Base-by-base conservation (phyloP, 2,329 filamentous ascomycete species). In the Aspergillus brasiliensis region DNA sequence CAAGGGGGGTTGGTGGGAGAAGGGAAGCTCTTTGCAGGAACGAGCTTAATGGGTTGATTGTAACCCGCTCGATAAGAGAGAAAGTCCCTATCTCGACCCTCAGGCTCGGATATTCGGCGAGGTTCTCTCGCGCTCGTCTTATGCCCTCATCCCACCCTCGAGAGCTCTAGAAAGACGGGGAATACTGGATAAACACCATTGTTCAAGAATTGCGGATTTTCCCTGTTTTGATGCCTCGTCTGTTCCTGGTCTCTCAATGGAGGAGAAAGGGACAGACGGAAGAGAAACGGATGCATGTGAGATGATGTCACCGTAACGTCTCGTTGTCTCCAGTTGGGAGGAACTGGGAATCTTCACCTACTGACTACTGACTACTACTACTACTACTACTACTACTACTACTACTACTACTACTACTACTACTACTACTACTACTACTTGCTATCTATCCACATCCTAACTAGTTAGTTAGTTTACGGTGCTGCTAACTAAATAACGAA, bases 291-390 rank as follows among this genome's bases (percentile, higher is more conserved):
- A 34, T 34, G 54, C 56, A 61, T 62, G 60, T 62, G 46, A 51
- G 49, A 66, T 67, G 62, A 67, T 67, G 65, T 65, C 65, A 67
- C 51, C 11, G 51, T 17, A 27, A 44, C 51, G 42, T 59, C 51
- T 28, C 25, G 28, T 28, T 15, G 38, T 3, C 56, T 27, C 13
- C 13, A 23, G 11, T 17, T 6, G 19, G 40, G 10, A 15, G 11
- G 11, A 34, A 34, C 31, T 34, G 31, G 31, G 31, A 34, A 34
- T 3, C 31, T 34, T 34, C 31, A 34, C 5, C 25, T 25, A 6
- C 25, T 25, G 25, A 25, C 25, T n/a, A n/a, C n/a, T n/a, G n/a
- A n/a, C 25, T 25, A 10, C 28, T 31, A 31, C 11, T 31, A 25
- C 25, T 8, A 31, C 11, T 31, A n/a, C 25, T 25, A 10, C 28